These are phyloP conservation scores for Polytrichum formosum DNA, from an alignment of 225 moss, liverwort and hornwort genomes.

Conservation along the genomic window DNA sequence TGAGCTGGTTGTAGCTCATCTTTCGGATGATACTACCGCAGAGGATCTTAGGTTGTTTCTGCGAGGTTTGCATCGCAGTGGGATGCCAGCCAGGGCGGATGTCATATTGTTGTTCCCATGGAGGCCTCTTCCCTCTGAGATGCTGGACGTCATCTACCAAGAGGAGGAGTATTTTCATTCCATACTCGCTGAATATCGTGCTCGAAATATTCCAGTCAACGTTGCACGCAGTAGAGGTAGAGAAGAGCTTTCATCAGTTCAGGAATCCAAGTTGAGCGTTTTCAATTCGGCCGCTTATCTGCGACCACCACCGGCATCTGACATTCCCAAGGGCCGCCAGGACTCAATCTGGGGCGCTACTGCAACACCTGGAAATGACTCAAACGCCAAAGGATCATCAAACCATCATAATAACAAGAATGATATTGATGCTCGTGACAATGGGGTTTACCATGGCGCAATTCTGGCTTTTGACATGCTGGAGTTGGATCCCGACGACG, in stretches of 20 bases:
- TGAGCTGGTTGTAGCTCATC: conserved; percentile 68
- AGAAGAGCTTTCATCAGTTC: background rate
- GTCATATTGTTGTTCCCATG: conserved; percentile 68
- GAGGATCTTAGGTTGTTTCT: conserved; percentile 70
- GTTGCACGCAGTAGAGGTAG: conserved; percentile 10
- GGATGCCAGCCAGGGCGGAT: conserved; percentile 67
- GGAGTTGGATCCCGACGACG: conserved; percentile 44
- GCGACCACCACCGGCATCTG: background rate
- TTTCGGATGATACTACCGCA: conserved; percentile 43
- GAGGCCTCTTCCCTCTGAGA: conserved; percentile 24
- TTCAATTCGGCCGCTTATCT: conserved; percentile 35
- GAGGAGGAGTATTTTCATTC: conserved; percentile 65
- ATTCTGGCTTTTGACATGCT: conserved; percentile 47
- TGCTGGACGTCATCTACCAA: conserved; percentile 39
- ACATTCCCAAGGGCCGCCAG: background rate
- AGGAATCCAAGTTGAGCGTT: conserved; percentile 10
- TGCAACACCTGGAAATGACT: too few species aligned
- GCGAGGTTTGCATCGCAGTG: conserved; percentile 76
- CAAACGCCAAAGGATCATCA: too few species aligned
- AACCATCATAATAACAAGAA: background rate
- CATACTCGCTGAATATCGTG: conserved; percentile 16
- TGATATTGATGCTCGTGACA: background rate
- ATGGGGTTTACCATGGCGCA: conserved; percentile 20
- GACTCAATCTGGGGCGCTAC: conserved; percentile 33
- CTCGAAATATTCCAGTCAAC: conserved; percentile 10